Percentiles rank a stretch among this genome's conserved stretches.
phyloP scores from a whole-genome alignment of 2,329 filamentous ascomycete genomes.

The Pseudogymnoascus sp. region DNA sequence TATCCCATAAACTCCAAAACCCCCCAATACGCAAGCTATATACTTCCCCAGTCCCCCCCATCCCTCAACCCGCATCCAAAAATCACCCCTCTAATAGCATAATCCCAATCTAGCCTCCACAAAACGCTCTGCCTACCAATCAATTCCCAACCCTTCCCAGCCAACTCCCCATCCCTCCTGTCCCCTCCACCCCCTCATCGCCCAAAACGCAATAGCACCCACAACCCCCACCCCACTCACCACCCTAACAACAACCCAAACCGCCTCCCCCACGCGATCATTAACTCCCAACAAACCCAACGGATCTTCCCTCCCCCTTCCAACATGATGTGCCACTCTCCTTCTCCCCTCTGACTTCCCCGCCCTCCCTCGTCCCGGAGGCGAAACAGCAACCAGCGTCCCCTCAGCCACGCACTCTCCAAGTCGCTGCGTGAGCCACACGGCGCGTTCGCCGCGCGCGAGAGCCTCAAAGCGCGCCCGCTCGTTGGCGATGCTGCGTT shows the following conservation, averaged over 20 bases:
- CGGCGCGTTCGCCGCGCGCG: constrained; percentile 52
- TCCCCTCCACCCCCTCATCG: constrained; percentile 29
- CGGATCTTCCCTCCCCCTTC: constrained; percentile 52
- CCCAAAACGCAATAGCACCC: constrained; percentile 61
- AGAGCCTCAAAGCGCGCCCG: constrained; percentile 59
- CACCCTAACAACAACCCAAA: constrained; percentile 63
- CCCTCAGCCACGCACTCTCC: constrained; percentile 61
- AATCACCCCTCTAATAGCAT: not conserved
- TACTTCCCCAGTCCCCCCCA: not conserved
- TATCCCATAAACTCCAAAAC: not conserved
- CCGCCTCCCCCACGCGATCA: constrained; percentile 54
- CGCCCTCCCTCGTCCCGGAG: constrained; percentile 17
- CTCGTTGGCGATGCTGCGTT: constrained; percentile 66
- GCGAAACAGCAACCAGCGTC: constrained; percentile 45
- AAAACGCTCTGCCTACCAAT: not conserved
- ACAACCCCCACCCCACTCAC: constrained; percentile 66
- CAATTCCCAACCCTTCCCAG: not conserved
- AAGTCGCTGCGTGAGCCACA: constrained; percentile 60
- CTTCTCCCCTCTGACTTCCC: constrained; percentile 17
- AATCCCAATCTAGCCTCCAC: not conserved
- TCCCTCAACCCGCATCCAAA: not conserved
- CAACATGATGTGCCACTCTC: constrained; percentile 9
- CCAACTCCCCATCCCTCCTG: constrained; percentile 9
- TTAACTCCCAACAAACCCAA: constrained; percentile 66
- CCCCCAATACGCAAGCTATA: not conserved